phyloP scores from a whole-genome alignment of 2,329 filamentous ascomycete species.

The Calycina marina region DNA sequence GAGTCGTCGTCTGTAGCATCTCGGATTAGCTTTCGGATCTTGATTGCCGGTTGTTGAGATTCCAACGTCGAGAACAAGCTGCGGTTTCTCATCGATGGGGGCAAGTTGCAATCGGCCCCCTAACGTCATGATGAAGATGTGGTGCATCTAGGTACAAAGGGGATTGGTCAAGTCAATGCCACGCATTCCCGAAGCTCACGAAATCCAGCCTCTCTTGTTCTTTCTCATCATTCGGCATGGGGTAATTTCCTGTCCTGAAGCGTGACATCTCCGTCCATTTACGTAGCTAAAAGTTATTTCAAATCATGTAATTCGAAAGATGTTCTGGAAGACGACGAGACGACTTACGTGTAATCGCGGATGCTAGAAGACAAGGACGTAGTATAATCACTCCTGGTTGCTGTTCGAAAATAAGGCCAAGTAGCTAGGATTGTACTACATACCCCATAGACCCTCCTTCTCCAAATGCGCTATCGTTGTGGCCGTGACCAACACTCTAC shows the following conservation, averaged over 20 bases:
- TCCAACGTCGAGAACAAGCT: slow-evolving; percentile 17
- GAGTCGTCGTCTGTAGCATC: slow-evolving; percentile 4
- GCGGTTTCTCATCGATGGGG: slow-evolving; percentile 7
- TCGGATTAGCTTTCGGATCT: not conserved
- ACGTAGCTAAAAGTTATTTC: slow-evolving; percentile 1
- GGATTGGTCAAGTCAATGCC: not conserved
- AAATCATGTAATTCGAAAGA: not conserved
- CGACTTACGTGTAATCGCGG: slow-evolving; percentile 3
- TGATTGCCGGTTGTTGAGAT: slow-evolving; percentile 13
- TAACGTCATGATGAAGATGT: slow-evolving; percentile 5
- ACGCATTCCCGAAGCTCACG: not conserved
- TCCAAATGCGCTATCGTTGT: slow-evolving; percentile 3
- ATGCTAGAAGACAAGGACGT: slow-evolving; percentile 4
- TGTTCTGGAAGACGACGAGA: not conserved
- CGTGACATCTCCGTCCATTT: slow-evolving; percentile 7
- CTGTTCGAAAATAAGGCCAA: no score
- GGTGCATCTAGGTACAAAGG: slow-evolving; percentile 1
- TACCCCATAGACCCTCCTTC: not conserved
- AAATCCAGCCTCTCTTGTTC: slow-evolving; percentile 2
- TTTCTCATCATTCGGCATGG: slow-evolving; percentile 22
- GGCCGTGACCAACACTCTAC: not conserved
- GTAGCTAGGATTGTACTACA: not conserved
- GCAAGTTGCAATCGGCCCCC: slow-evolving; percentile 12
- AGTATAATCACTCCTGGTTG: slow-evolving; percentile 1
- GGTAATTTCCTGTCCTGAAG: slow-evolving; percentile 30